These are phyloP conservation scores for Endoconidiophora laricicola DNA, from an alignment of 2,329 filamentous ascomycete genomes.

Conservation along the genomic window DNA sequence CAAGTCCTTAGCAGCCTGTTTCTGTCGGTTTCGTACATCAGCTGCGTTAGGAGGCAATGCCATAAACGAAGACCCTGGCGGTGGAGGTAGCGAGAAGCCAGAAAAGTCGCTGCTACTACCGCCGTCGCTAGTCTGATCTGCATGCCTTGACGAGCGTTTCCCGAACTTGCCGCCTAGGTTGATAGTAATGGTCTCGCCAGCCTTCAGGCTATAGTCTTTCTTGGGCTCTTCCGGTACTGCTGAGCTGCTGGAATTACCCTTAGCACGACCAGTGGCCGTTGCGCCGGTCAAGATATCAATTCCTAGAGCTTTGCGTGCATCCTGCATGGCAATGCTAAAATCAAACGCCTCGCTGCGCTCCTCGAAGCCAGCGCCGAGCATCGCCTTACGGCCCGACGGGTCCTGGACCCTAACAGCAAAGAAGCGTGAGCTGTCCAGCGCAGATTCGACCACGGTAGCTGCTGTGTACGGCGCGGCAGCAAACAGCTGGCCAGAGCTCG, in stretches of 20 bases:
- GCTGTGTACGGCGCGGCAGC: slow-evolving; percentile 66
- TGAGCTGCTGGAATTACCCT: slow-evolving; percentile 14
- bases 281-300: slow-evolving; percentile 25
- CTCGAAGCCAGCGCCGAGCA: slow-evolving; percentile 74
- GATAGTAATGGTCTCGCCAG: slow-evolving; percentile 68
- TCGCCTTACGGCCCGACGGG: slow-evolving; percentile 56
- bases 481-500: slow-evolving; percentile 56
- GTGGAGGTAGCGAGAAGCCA: slow-evolving; percentile 48
- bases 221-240: slow-evolving; percentile 31
- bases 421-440: slow-evolving; percentile 65
- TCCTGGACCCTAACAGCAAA: slow-evolving; percentile 72
- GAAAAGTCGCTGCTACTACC: slow-evolving; percentile 16
- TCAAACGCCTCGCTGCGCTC: slow-evolving; percentile 76
- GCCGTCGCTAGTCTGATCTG: slow-evolving; percentile 2
- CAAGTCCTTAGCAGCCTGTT: slow-evolving; percentile 43
- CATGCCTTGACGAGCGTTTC: slow-evolving; percentile 18
- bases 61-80: slow-evolving; percentile 45
- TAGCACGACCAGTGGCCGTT: slow-evolving; percentile 15
- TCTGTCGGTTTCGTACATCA: slow-evolving; percentile 44
- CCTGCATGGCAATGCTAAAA: slow-evolving; percentile 64
- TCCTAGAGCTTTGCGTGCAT: slow-evolving; percentile 54
- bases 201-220: slow-evolving; percentile 71
- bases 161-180: slow-evolving; percentile 34
- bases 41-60: slow-evolving; percentile 51
- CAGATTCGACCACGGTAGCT: slow-evolving; percentile 52